phyloP scores from a whole-genome alignment of 352 stramenopile species.

The Phytophthora kernoviae region DNA sequence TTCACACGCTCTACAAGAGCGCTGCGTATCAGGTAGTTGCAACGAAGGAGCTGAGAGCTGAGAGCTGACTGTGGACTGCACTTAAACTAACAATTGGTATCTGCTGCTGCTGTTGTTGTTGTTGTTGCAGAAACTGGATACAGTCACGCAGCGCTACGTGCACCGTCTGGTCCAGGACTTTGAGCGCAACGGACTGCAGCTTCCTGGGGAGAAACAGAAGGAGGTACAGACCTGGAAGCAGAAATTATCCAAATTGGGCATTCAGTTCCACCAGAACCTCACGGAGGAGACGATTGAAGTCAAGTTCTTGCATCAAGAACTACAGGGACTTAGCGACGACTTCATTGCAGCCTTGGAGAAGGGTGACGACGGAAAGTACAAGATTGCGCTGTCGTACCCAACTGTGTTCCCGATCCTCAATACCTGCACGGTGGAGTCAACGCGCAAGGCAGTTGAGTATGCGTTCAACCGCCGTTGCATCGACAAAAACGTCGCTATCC shows the following conservation, averaged over 20 bases:
- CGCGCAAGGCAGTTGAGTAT: conserved; percentile 78
- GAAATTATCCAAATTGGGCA: conserved; percentile 83
- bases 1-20: conserved; percentile 62
- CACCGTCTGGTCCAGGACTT: conserved; percentile 79
- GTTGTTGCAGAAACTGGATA: conserved; percentile 44
- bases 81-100: no score
- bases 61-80: conserved; percentile 1
- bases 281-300: conserved; percentile 87
- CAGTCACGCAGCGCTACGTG: conserved; percentile 79
- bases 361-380: conserved; percentile 76
- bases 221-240: conserved; percentile 86
- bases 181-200: conserved; percentile 85
- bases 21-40: conserved; percentile 43
- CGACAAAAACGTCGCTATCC: conserved; percentile 79
- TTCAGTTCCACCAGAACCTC: conserved; percentile 88
- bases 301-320: conserved; percentile 71
- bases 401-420: conserved; percentile 91
- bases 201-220: conserved; percentile 66
- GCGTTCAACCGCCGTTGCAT: conserved; percentile 87
- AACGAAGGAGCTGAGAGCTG: not conserved
- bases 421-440: conserved; percentile 84
- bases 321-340: conserved; percentile 80
- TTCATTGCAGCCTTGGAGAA: conserved; percentile 78
- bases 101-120: conserved; percentile 3
- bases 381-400: conserved; percentile 88